These are phyloP conservation scores for Zygosaccharomyces sapae DNA, from an alignment of 1,139 yeast species.

Conservation along the genomic window DNA sequence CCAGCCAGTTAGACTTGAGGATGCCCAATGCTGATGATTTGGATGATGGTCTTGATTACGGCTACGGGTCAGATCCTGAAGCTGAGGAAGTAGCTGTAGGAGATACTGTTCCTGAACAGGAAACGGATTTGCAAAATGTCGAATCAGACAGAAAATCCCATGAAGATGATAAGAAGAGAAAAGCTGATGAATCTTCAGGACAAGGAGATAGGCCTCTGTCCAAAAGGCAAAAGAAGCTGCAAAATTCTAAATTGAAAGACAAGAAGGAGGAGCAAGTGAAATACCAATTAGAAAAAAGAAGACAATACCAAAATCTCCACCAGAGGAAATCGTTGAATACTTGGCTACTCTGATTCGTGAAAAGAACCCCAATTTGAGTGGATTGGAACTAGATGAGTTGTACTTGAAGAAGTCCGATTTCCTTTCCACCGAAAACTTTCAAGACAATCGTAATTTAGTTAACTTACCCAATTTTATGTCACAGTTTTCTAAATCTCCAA, in stretches of 20 bases:
- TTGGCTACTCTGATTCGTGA: slow-evolving; percentile 32
- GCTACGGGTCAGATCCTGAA: slow-evolving; percentile 18
- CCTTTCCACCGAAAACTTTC: slow-evolving; percentile 29
- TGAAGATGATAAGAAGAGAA: slow-evolving; percentile 6
- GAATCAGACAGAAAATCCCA: slow-evolving; percentile 9
- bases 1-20: not conserved
- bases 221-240: slow-evolving; percentile 34
- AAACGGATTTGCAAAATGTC: slow-evolving; percentile 9
- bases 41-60: slow-evolving; percentile 34
- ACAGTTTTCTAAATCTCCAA: slow-evolving; percentile 32
- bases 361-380: slow-evolving; percentile 35
- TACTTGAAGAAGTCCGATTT: slow-evolving; percentile 34
- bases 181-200: slow-evolving; percentile 1
- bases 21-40: slow-evolving; percentile 36
- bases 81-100: slow-evolving; percentile 9
- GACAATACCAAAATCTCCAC: slow-evolving; percentile 26
- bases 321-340: slow-evolving; percentile 32
- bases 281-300: slow-evolving; percentile 29
- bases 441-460: slow-evolving; percentile 26
- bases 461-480: slow-evolving; percentile 28
- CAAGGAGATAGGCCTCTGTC: slow-evolving; percentile 19
- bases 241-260: slow-evolving; percentile 29
- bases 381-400: slow-evolving; percentile 34
- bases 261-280: slow-evolving; percentile 32
- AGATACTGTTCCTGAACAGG: slow-evolving; percentile 11